Conservation (phyloP, 257 asterid genomes). For the Solanum virginianum region DNA sequence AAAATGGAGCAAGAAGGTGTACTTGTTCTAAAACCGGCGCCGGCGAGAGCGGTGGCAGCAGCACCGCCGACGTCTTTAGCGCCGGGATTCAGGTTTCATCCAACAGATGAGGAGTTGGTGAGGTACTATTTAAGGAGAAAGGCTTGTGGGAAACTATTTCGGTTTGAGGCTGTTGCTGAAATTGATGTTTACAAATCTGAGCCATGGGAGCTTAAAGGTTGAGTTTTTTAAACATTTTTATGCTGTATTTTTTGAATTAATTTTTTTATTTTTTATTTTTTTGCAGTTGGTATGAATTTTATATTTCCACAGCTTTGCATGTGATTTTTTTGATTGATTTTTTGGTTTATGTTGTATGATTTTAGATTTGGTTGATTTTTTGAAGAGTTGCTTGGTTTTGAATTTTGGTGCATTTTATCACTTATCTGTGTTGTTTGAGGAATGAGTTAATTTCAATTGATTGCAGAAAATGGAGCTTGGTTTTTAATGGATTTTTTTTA, state of each 20-base stretch:
- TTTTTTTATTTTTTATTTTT: neutral
- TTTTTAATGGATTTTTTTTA: neutral
- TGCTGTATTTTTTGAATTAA: neutral
- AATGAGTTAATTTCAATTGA: neutral
- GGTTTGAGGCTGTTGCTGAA: conserved; percentile 80
- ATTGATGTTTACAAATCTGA: conserved; percentile 97
- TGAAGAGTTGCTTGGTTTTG: neutral
- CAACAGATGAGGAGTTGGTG: conserved; percentile 91
- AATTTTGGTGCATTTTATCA: neutral
- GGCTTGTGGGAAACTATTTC: conserved; percentile 69
- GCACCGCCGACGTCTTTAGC: conserved; percentile 66
- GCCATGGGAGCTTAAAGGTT: conserved; percentile 91
- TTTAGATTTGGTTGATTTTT: neutral
- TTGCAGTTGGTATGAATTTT: neutral
- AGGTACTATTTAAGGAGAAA: conserved; percentile 78
- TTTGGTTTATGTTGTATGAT: neutral
- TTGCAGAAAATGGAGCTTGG: neutral
- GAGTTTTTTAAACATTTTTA: neutral
- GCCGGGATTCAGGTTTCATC: conserved; percentile 94
- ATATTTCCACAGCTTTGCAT: neutral
- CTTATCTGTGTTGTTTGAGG: neutral
- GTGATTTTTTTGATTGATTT: neutral
- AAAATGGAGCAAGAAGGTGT: conserved; percentile 34
- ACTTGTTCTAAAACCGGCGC: conserved; percentile 5
- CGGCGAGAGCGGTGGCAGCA: conserved; percentile 13